Conservation (phyloP, 192 early-diverging fungal genomes). For the Linnemannia elongata region DNA sequence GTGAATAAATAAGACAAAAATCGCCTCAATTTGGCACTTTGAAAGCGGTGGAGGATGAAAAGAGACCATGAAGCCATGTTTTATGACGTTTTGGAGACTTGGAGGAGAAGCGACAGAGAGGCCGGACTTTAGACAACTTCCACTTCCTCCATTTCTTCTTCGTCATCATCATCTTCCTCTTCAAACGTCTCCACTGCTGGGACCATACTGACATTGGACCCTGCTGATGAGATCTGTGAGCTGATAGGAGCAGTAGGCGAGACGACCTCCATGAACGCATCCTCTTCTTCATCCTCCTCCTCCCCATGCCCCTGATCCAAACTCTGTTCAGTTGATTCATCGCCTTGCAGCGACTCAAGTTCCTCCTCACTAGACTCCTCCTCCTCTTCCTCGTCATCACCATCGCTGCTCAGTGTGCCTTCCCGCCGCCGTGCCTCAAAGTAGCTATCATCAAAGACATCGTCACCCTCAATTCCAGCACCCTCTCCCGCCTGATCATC, state of each 20-base stretch:
- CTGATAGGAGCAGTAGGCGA: background rate
- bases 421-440: conserved; percentile 28
- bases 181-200: background rate
- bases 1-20: too few species aligned
- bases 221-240: background rate
- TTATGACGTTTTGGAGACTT: too few species aligned
- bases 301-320: background rate
- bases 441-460: conserved; percentile 25
- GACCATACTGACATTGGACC: background rate
- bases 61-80: too few species aligned
- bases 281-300: conserved; percentile 20
- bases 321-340: background rate
- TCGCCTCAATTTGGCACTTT: too few species aligned
- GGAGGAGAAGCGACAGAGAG: too few species aligned
- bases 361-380: background rate
- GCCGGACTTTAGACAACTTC: background rate
- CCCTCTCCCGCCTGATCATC: background rate
- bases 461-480: background rate
- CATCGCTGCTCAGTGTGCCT: background rate
- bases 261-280: conserved; percentile 30
- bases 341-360: background rate
- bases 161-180: conserved; percentile 13
- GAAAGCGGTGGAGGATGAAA: too few species aligned
- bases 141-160: conserved; percentile 37
- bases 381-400: background rate